These are phyloP conservation scores for Clavispora carvajalis DNA, from an alignment of 805 yeast genomes.

Conservation along the genomic window DNA sequence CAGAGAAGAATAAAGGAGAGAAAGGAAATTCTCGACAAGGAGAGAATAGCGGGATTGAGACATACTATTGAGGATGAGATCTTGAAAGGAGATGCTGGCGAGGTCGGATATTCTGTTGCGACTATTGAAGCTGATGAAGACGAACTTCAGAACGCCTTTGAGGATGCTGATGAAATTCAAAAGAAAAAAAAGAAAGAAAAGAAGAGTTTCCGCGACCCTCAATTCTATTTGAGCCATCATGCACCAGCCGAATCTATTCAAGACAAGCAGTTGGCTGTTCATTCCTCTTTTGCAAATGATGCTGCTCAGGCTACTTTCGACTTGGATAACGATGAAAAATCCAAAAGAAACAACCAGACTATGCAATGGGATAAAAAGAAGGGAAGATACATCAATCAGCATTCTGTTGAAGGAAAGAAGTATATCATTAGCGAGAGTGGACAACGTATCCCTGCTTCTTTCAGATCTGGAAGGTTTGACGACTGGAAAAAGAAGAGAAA, in stretches of 20 bases:
- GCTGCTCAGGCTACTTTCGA: constrained; percentile 88
- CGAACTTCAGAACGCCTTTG: constrained; percentile 45
- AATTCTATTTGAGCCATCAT: constrained; percentile 79
- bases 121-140: constrained; percentile 39
- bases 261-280: constrained; percentile 64
- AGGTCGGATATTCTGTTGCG: constrained; percentile 42
- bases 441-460: constrained; percentile 84
- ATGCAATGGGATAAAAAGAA: constrained; percentile 92
- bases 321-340: constrained; percentile 69
- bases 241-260: constrained; percentile 78
- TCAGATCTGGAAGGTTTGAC: constrained; percentile 85
- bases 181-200: constrained; percentile 23
- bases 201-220: constrained; percentile 67
- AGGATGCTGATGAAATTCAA: constrained; percentile 44
- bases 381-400: constrained; percentile 79
- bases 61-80: constrained; percentile 74
- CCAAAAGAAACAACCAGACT: constrained; percentile 62
- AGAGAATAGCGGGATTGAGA: constrained; percentile 67
- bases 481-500: constrained; percentile 80
- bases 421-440: constrained; percentile 95
- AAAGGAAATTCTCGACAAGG: constrained; percentile 61
- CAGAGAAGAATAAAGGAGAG: constrained; percentile 74
- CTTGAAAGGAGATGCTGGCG: constrained; percentile 45
- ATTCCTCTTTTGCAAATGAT: constrained; percentile 67
- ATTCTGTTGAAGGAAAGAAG: constrained; percentile 68